Evolutionary conservation across 2,329 filamentous ascomycete species (phyloP).

Genomic region (Elsinoe fawcettii): DNA sequence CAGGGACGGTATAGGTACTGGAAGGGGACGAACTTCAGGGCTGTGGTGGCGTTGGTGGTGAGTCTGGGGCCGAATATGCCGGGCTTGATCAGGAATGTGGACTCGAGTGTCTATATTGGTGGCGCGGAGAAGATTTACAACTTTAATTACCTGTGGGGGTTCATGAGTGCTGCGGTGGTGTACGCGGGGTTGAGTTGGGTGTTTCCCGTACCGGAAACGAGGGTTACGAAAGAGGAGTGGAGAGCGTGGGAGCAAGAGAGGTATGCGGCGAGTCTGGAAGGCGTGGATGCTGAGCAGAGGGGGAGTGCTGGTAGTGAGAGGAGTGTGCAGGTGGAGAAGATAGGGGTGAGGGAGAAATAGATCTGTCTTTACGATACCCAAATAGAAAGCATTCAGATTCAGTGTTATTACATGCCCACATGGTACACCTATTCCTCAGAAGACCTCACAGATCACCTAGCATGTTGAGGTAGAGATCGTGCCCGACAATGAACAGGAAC

Average conservation of each 20-base stretch:
- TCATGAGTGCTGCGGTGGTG: slow-evolving; percentile 47
- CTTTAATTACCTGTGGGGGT: slow-evolving; percentile 60
- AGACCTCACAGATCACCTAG: no score
- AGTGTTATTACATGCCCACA: no score
- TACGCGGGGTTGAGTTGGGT: slow-evolving; percentile 40
- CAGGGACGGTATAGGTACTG: slow-evolving; percentile 45
- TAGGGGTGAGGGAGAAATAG: not conserved
- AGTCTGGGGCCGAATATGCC: slow-evolving; percentile 51
- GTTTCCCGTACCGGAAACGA: not conserved
- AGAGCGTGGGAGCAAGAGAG: not conserved
- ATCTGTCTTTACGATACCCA: not conserved
- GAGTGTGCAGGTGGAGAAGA: not conserved
- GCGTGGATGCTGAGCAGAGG: not conserved
- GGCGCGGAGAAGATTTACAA: slow-evolving; percentile 27
- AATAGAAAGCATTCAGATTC: not conserved
- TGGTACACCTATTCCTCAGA: no score
- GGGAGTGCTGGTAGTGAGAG: not conserved
- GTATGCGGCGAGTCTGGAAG: not conserved
- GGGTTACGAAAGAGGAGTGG: not conserved
- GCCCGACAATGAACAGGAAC: no score
- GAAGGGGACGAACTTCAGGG: slow-evolving; percentile 52
- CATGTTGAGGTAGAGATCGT: no score
- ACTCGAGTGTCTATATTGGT: slow-evolving; percentile 7
- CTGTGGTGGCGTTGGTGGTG: slow-evolving; percentile 49
- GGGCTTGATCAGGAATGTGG: slow-evolving; percentile 29